Base-by-base conservation (phyloP, 192 early-diverging fungal genomes). In the Cetraspora pellucida region DNA sequence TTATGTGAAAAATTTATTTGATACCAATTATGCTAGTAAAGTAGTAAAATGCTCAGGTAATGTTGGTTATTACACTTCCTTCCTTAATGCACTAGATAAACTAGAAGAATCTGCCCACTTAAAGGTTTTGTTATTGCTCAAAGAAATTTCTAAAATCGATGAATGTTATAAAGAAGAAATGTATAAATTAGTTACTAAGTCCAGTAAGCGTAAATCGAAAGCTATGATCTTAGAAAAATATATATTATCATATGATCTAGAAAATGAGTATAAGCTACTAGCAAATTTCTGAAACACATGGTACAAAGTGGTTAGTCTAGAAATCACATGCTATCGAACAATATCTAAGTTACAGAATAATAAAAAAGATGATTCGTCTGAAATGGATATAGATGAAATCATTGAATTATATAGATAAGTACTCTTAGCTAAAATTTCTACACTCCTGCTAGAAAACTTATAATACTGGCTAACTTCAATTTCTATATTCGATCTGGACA, bases 381-480 rank as follows among this genome's bases (percentile, higher is more conserved):
- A 63, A 63, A 21, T 31, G 23, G 30, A 66, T 43, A 70, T 70
- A 21, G 50, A 71, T 17, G 49, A 71, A 4, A 68, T 68, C 45
- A 68, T 68, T 14, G 65, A 68, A 11, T 23, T 68, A 68, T 68
- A 68, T 68, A 1, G 49, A 28, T 71, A 71, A 71, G 69, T 71
- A 55, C 28, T 71, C 69, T 71, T 71, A 55, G 49, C 6, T 30
- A 7, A 7, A 6, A 37, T 6, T 37, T 37, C 37, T 37, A 37
- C 46, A 10, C 6, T 49, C 13, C 8, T 13, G 37, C 37, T 37
- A 37, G 37, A 37, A 50, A 1, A 46, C 49, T 30, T 10, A 28
- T 28, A 71, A 71, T 71, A 55, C 37, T 0, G n/a, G 37, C 46
- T 49, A 69, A 69, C 44, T 69, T 69, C 66, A 69, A 63, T 63